phyloP scores from a whole-genome alignment of 164 flowering plant genomes.

The Umbellularia californica region DNA sequence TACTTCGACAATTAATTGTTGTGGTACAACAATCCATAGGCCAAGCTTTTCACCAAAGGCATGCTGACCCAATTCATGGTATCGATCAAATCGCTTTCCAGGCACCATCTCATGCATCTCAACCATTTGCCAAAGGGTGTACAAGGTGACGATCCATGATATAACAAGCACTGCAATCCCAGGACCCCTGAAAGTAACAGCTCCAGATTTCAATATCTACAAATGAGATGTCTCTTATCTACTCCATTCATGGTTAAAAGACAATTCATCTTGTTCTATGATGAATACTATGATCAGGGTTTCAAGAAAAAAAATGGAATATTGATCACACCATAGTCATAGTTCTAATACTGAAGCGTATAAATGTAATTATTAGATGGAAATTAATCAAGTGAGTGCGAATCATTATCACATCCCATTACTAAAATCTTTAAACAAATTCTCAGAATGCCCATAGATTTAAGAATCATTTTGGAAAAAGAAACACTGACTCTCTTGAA shows the following conservation, averaged over 20 bases:
- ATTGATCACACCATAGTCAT: neutral
- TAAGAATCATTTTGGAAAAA: no score
- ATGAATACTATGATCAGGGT: neutral
- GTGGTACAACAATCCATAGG: conserved; percentile 51
- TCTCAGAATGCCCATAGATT: neutral
- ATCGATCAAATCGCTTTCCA: conserved; percentile 58
- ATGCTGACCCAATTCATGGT: conserved; percentile 57
- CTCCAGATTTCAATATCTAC: neutral
- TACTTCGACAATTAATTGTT: conserved; percentile 50
- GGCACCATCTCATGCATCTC: conserved; percentile 63
- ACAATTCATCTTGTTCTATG: neutral
- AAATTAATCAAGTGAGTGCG: neutral
- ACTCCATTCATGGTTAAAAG: neutral
- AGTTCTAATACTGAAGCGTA: neutral
- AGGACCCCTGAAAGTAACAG: conserved; percentile 20
- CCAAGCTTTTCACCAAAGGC: conserved; percentile 63
- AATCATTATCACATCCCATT: neutral
- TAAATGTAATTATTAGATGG: neutral
- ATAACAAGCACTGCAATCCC: conserved; percentile 16
- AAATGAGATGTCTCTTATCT: neutral
- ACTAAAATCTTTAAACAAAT: no score
- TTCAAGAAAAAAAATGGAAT: no score
- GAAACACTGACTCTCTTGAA: no score
- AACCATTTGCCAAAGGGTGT: conserved; percentile 61
- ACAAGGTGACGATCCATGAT: conserved; percentile 56